Conservation (phyloP, 2,329 filamentous ascomycete species). For the Fusarium setosum region DNA sequence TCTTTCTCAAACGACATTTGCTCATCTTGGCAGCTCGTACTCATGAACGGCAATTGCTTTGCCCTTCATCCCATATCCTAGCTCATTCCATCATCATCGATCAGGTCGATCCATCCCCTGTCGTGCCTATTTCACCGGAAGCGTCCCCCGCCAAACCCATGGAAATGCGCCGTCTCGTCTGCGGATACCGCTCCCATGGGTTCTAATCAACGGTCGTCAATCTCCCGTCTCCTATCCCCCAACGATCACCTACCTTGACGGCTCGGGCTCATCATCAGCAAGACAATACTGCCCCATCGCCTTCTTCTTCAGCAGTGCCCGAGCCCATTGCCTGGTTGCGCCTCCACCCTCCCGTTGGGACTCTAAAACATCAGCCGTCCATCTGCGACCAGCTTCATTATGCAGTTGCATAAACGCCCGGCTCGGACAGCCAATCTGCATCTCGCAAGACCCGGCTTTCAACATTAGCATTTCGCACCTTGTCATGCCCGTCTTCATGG, state of each 20-base stretch:
- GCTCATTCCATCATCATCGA: constrained; percentile 14
- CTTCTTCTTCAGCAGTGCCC: neutral
- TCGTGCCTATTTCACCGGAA: constrained; percentile 30
- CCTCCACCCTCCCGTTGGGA: neutral
- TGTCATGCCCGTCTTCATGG: neutral
- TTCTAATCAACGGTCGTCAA: constrained; percentile 29
- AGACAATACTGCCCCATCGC: no score
- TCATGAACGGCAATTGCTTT: neutral
- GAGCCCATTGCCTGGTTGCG: neutral
- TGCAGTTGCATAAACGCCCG: neutral
- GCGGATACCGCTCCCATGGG: constrained; percentile 22
- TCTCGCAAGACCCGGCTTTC: neutral
- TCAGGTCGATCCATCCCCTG: constrained; percentile 21
- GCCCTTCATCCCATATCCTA: constrained; percentile 1
- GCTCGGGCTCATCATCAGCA: neutral
- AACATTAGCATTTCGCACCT: neutral
- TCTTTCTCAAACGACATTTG: neutral
- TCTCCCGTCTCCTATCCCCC: constrained; percentile 26
- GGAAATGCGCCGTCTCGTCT: constrained; percentile 22
- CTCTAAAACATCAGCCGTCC: neutral
- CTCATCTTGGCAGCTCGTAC: neutral
- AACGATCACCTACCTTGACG: neutral
- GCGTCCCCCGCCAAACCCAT: constrained; percentile 29
- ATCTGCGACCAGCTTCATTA: neutral
- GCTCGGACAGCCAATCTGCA: neutral